Evolutionary conservation across 1,284 basidiomycete species (phyloP).

Genomic region (Rhodotorula sp.): DNA sequence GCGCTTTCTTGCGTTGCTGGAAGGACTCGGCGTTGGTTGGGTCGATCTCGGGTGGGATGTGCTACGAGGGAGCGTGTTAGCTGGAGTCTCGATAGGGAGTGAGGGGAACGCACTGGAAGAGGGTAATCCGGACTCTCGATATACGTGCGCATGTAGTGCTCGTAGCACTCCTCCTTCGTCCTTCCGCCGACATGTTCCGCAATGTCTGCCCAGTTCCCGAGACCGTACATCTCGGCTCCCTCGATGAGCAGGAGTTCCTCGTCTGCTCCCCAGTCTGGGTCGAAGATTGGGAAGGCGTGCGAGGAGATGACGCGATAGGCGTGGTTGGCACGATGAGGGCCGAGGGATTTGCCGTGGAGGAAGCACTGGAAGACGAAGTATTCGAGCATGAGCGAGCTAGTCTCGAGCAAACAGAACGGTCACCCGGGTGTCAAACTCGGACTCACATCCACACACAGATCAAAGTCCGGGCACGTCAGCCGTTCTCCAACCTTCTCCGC

Average conservation of each 20-base stretch:
- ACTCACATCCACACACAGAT: constrained; percentile 49
- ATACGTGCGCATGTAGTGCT: constrained; percentile 83
- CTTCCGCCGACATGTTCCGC: constrained; percentile 86
- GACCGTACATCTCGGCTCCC: constrained; percentile 80
- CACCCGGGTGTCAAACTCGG: neutral
- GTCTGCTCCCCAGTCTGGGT: constrained; percentile 95
- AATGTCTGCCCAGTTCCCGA: constrained; percentile 97
- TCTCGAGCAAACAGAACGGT: neutral
- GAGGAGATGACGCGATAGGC: constrained; percentile 90
- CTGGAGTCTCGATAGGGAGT: neutral
- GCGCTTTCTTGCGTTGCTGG: constrained; percentile 77
- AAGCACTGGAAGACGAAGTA: constrained; percentile 62
- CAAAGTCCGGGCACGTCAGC: constrained; percentile 47
- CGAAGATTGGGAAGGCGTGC: constrained; percentile 93
- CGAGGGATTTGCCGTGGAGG: constrained; percentile 85
- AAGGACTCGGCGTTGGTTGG: constrained; percentile 75
- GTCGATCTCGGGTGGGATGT: constrained; percentile 61
- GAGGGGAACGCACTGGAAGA: constrained; percentile 59
- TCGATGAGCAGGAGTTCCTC: constrained; percentile 93
- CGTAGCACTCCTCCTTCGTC: constrained; percentile 89
- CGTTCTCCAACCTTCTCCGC: constrained; percentile 38
- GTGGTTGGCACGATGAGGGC: constrained; percentile 81
- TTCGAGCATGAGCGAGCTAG: neutral
- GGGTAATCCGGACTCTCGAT: constrained; percentile 76
- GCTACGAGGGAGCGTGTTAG: constrained; percentile 50